Evolutionary conservation across 2,329 filamentous ascomycete genomes (phyloP), one percentile per base, ranked within the genome.

Genomic region (Corynespora cassiicola): DNA sequence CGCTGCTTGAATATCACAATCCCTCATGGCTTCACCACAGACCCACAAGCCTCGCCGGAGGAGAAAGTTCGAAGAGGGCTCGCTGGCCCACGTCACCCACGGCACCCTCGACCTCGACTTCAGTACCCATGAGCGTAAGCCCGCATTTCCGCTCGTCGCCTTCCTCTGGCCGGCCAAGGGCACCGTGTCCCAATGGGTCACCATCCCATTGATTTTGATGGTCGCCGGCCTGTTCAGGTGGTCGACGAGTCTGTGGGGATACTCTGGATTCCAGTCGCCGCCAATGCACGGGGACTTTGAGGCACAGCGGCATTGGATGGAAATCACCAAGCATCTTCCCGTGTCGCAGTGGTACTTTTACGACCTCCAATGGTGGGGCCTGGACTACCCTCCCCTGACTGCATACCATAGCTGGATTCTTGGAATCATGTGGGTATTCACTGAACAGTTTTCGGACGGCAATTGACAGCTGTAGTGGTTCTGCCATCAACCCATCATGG

Each of bases 241-340:
- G 94, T 86, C 88, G 20, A 87, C 90, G 31, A 87, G 90, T 18
- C 76, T 97, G 27, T 97, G 94, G 89, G 90, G 89, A 41, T 96
- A 97, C 68, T 99, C 94, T 57, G 94, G 92, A 39, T 88, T 86
- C 60, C 76, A 86, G 42, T 82, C 81, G 44, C 91, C 91, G 22
- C 94, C 94, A 5, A 90, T 96, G 84, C 88, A 91, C 63, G 94
- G 94, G 52, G 94, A 99, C 70, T 99, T 96, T 71, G 94, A 99
- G 74, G 94, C 95, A 3, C 94, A 99, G 69, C 78, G 94, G 56
- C 94, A 99, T 70, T 99, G 94, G 94, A 96, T 99, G 91, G 94
- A 99, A 64, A 77, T 99, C 51, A 96, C 94, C 2, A 88, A 83
- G 7, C 83, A 96, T 43, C 76, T 99, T 2, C 94, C 94, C 10